phyloP scores from a whole-genome alignment of 2,329 filamentous ascomycete genomes.

The Coniochaeta pulveracea region DNA sequence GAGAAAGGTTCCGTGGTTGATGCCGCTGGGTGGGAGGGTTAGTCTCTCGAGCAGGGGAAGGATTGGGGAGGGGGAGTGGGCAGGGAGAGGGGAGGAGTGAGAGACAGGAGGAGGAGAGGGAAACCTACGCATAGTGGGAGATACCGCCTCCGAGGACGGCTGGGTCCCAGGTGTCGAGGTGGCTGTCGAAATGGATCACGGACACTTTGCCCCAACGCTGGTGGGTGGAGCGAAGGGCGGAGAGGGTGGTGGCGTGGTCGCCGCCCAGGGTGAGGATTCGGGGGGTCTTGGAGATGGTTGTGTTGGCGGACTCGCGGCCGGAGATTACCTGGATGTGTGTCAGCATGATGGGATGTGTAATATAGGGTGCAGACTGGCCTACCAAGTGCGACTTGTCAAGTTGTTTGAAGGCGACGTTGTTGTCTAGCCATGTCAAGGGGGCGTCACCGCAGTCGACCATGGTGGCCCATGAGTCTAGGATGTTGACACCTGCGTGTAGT shows the following conservation, averaged over 20 bases:
- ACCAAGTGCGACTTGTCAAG: conserved; percentile 54
- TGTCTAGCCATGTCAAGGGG: conserved; percentile 67
- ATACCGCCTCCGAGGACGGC: conserved; percentile 44
- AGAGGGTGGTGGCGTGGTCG: conserved; percentile 53
- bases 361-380: conserved; percentile 19
- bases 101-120: no score
- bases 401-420: conserved; percentile 59
- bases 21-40: conserved; percentile 13
- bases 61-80: no score
- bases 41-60: not conserved
- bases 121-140: conserved; percentile 44
- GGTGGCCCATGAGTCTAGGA: conserved; percentile 60
- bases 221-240: conserved; percentile 48
- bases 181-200: conserved; percentile 55
- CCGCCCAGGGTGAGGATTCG: conserved; percentile 53
- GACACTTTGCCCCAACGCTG: conserved; percentile 45
- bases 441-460: conserved; percentile 74
- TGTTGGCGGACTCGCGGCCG: conserved; percentile 25
- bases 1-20: conserved; percentile 52
- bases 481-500: conserved; percentile 38
- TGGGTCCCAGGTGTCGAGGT: conserved; percentile 68
- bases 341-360: not conserved
- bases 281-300: conserved; percentile 27
- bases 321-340: conserved; percentile 7
- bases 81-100: no score